Base-by-base conservation (phyloP, 2,329 filamentous ascomycete species). In the Incumbomyces delicatus region DNA sequence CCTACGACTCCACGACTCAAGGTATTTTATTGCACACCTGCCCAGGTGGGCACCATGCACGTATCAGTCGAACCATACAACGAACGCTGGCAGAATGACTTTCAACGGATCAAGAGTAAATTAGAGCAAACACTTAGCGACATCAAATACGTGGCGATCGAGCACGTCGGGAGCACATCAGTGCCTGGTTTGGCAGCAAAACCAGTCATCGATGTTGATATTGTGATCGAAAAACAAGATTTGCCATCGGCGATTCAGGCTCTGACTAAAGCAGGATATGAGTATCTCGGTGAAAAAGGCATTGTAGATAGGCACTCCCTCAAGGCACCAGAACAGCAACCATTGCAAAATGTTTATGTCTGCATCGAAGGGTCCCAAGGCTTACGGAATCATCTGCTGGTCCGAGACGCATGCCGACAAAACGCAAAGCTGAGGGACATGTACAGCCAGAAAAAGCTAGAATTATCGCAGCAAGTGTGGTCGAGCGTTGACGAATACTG, bases 81-180 rank as follows among this genome's bases (percentile, higher is more conserved):
- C 37, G 40, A 50, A 11, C 45, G 44, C 27, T 53, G 48, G 48
- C 41, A 47, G 31, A 10, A 36, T 20, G 40, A 54, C 33, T 54
- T 49, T 34, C 33, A 46, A 29, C 12, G 14, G 13, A 46, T 54
- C 40, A 54, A 54, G 30, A 29, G 41, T 40, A 49, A 55, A 44
- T 38, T 52, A 6, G 50, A 55, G 46, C 27, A 44, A 14, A 22
- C 41, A 31, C 46, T 55, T 11, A 16, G 16, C 10, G 45, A 33
- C n/a, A 47, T 55, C 16, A 30, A 12, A 29, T 50, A 52, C 37
- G 35, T 49, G n/a, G 32, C 31, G 20, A 64, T 66, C 49, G 60
- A 66, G 48, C 64, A 67, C 50, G 56, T 66, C 31, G 63, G 63
- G 41, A 63, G 61, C 47, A 66, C 64, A 20, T 64, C 64, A 7